These are phyloP conservation scores for Alternaria angustiovoidea DNA, from an alignment of 2,329 filamentous ascomycete genomes.

Conservation along the genomic window DNA sequence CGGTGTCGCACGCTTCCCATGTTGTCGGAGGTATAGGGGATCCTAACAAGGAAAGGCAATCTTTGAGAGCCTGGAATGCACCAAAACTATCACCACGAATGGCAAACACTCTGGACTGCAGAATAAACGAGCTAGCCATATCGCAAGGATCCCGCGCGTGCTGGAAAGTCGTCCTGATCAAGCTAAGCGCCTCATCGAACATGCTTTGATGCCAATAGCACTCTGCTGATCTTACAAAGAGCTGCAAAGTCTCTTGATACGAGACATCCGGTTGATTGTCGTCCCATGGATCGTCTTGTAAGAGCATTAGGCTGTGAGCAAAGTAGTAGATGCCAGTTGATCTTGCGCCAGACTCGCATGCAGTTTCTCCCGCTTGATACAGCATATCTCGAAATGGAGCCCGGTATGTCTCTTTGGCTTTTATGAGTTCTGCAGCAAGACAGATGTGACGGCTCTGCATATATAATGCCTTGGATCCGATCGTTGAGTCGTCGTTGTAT, in stretches of 20 bases:
- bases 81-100: slow-evolving; percentile 74
- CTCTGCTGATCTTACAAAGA: slow-evolving; percentile 79
- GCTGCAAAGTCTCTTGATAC: slow-evolving; percentile 81
- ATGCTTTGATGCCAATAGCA: slow-evolving; percentile 82
- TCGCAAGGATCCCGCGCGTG: slow-evolving; percentile 77
- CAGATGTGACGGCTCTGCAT: slow-evolving; percentile 83
- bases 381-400: slow-evolving; percentile 77
- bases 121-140: slow-evolving; percentile 82
- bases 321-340: slow-evolving; percentile 86
- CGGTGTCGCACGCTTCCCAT: slow-evolving; percentile 78
- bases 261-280: slow-evolving; percentile 74
- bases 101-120: slow-evolving; percentile 80
- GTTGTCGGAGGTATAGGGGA: slow-evolving; percentile 71
- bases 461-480: slow-evolving; percentile 63
- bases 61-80: slow-evolving; percentile 72
- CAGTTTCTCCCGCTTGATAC: slow-evolving; percentile 78
- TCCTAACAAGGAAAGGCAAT: slow-evolving; percentile 72
- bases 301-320: slow-evolving; percentile 75
- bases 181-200: slow-evolving; percentile 69
- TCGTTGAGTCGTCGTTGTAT: slow-evolving; percentile 63
- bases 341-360: slow-evolving; percentile 82
- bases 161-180: slow-evolving; percentile 75
- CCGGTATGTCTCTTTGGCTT: slow-evolving; percentile 66
- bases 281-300: slow-evolving; percentile 82
- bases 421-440: slow-evolving; percentile 78